Conservation (phyloP, 2,329 filamentous ascomycete species). For the Neophaeococcomyces mojaviensis region DNA sequence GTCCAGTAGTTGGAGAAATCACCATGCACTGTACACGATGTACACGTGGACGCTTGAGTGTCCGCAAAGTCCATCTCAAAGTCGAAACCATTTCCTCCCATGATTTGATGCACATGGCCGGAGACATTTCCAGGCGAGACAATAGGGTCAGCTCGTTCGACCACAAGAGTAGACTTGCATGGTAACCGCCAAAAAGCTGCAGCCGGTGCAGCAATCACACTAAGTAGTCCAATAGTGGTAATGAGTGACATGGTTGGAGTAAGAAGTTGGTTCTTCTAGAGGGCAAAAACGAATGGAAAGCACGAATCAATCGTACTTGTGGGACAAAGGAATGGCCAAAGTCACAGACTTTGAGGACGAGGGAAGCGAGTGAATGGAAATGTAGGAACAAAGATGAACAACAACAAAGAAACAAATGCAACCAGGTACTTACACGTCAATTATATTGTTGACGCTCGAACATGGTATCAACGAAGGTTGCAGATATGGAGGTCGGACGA, state of each 20-base stretch:
- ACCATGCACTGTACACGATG: slow-evolving; percentile 59
- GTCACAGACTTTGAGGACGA: slow-evolving; percentile 4
- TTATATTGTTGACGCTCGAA: not conserved
- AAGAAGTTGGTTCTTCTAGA: not conserved
- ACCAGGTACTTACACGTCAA: not conserved
- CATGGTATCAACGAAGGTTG: not conserved
- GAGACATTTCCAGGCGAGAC: slow-evolving; percentile 53
- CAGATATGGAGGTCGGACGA: not conserved
- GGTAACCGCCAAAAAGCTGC: slow-evolving; percentile 24
- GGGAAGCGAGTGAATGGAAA: slow-evolving; percentile 11
- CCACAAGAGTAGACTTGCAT: slow-evolving; percentile 26
- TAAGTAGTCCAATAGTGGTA: slow-evolving; percentile 4
- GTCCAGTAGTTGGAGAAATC: slow-evolving; percentile 75
- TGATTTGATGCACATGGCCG: slow-evolving; percentile 61
- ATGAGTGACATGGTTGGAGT: slow-evolving; percentile 6
- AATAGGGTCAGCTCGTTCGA: slow-evolving; percentile 53
- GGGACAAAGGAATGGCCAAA: slow-evolving; percentile 8
- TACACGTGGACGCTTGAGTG: slow-evolving; percentile 56
- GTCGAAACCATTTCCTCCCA: slow-evolving; percentile 63
- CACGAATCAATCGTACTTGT: slow-evolving; percentile 6
- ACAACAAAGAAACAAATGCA: slow-evolving; percentile 13
- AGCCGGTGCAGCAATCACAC: slow-evolving; percentile 20
- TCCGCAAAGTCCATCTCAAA: slow-evolving; percentile 38
- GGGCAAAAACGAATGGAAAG: slow-evolving; percentile 1
- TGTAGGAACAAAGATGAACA: slow-evolving; percentile 12